Conservation (phyloP, 441 rosid species). For the Metrosideros polymorpha region DNA sequence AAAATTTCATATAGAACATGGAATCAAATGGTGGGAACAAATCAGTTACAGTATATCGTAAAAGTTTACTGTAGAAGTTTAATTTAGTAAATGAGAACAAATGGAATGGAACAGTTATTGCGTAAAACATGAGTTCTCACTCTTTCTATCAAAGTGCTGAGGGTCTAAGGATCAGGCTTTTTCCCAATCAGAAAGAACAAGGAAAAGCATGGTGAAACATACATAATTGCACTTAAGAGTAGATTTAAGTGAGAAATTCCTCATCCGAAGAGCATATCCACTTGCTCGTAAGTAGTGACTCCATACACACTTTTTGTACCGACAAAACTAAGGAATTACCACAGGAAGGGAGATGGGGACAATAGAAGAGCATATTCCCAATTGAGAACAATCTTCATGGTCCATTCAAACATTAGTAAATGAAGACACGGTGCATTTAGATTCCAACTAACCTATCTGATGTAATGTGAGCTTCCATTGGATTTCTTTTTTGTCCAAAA, state of each 20-base stretch:
- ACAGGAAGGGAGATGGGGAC: background rate
- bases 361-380: background rate
- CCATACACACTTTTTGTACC: background rate
- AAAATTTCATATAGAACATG: background rate
- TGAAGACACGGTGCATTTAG: background rate
- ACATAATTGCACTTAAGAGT: background rate
- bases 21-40: background rate
- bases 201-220: background rate
- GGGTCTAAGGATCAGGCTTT: background rate
- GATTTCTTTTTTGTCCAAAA: constrained; percentile 58
- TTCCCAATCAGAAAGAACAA: background rate
- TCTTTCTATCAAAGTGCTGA: background rate
- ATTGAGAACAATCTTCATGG: background rate
- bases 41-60: background rate
- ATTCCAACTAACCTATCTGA: constrained; percentile 70
- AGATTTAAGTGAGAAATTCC: background rate
- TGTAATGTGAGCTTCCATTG: constrained; percentile 86
- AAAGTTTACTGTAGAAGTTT: background rate
- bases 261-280: background rate
- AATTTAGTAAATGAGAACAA: background rate
- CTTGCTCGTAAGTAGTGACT: background rate
- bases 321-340: background rate
- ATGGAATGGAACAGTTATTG: background rate
- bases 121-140: background rate
- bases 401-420: background rate